Base-by-base conservation (phyloP, 169 alveolate species). In the Plasmodium cynomolgi region DNA sequence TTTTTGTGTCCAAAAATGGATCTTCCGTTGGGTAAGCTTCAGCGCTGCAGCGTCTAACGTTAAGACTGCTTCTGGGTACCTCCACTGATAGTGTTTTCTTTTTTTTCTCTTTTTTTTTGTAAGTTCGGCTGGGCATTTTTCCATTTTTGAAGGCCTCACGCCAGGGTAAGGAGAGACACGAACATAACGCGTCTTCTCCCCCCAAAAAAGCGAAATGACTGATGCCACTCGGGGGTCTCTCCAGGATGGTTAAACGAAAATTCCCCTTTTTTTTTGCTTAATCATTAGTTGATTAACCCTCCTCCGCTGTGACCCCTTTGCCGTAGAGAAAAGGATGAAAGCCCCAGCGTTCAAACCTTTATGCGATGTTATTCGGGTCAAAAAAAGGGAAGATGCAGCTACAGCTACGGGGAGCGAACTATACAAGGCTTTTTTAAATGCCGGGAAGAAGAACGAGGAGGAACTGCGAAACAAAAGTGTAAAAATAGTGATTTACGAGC, bases 331-430 rank as follows among this genome's bases (percentile, higher is more conserved):
- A 8, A 68, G 37, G 33, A 33, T 85, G 84, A 31, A 77, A 17
- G 85, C 93, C 11, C 93, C 93, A 5, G 17, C 80, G 80, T 85
- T 74, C 47, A 85, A 85, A 33, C 93, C 93, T 13, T 20, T 85
- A 74, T 37, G 80, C 41, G 93, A 85, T 3, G 85, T 85, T 23
- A 85, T 85, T 29, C n/a, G 93, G 68, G 47, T 85, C 44, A 85
- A 85, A 47, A 85, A 85, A 50, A 85, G 62, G 47, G 84, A 85
- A 74, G 77, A 68, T 23, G 11, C 17, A 29, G 47, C 5, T 44
- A 39, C 37, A 6, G 62, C 56, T 68, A 20, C 58, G 29, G 82
- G 62, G 31, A 74, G 85, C 2, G 83, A 85, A 17, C 0, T 85
- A 41, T 85, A 85, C 80, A 85, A 85, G 37, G 82, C 77, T 56